Evolutionary conservation across 148 eudicot species (phyloP).

Genomic region (Arctostaphylos glauca): DNA sequence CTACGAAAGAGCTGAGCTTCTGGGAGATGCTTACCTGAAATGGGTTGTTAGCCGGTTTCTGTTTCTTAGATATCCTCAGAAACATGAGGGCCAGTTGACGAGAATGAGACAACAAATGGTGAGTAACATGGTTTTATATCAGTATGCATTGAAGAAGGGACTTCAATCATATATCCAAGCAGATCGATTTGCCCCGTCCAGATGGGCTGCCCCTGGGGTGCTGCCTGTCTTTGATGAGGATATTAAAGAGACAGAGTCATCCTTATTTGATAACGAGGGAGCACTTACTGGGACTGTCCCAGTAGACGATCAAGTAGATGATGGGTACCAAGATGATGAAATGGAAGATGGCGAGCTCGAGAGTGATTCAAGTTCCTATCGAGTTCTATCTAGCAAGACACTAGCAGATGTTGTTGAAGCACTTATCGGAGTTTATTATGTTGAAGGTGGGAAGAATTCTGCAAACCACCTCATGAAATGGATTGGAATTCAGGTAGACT

Average conservation of each 20-base stretch:
- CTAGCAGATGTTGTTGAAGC: conserved; percentile 99
- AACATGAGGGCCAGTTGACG: conserved; percentile 98
- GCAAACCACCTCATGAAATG: conserved; percentile 97
- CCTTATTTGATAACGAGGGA: conserved; percentile 53
- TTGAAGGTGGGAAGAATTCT: conserved; percentile 88
- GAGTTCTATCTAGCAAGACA: conserved; percentile 96
- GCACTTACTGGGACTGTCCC: conserved; percentile 24
- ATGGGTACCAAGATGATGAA: conserved; percentile 58
- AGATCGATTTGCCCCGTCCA: conserved; percentile 92
- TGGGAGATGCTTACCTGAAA: conserved; percentile 96
- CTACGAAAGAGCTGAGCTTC: conserved; percentile 97
- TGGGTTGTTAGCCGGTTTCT: conserved; percentile 96
- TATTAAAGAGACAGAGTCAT: conserved; percentile 60
- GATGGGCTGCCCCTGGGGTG: conserved; percentile 99
- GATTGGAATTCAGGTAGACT: conserved; percentile 86
- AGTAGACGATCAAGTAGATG: conserved; percentile 32
- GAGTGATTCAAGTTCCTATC: conserved; percentile 83
- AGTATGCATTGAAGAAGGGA: conserved; percentile 72
- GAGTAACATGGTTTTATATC: conserved; percentile 88
- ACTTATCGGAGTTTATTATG: conserved; percentile 89
- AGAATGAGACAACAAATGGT: conserved; percentile 99
- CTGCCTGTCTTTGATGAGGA: conserved; percentile 97
- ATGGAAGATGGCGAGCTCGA: conserved; percentile 98
- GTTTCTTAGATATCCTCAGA: conserved; percentile 90
- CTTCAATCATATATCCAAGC: conserved; percentile 96